phyloP scores from a whole-genome alignment of 139 green algal genomes.

The Picochlorum sp. region DNA sequence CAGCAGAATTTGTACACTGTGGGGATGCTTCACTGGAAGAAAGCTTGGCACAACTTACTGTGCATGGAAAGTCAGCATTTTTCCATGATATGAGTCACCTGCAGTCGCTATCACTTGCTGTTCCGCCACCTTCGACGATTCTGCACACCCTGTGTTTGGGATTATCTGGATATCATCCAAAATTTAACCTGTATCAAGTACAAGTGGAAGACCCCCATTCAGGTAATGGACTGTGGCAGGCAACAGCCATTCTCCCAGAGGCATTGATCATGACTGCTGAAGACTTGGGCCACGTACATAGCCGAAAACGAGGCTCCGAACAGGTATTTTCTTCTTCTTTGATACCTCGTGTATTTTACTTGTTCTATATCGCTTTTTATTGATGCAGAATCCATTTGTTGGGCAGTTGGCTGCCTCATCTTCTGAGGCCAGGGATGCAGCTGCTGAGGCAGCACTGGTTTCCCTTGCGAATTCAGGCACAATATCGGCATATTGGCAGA shows the following conservation, averaged over 20 bases:
- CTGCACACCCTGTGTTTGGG: slow-evolving; percentile 23
- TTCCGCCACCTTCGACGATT: slow-evolving; percentile 4
- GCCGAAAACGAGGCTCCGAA: not conserved
- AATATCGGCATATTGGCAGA: slow-evolving; percentile 25
- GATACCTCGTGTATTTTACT: not conserved
- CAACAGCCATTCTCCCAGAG: slow-evolving; percentile 1
- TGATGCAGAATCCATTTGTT: slow-evolving; percentile 3
- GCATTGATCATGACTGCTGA: not conserved
- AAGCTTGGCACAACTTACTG: slow-evolving; percentile 16
- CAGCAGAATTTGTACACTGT: slow-evolving; percentile 23
- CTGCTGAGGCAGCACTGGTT: slow-evolving; percentile 13
- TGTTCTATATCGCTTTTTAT: not conserved
- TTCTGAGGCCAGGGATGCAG: slow-evolving; percentile 8
- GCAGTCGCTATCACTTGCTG: not conserved
- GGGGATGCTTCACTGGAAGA: slow-evolving; percentile 20
- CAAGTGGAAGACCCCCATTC: not conserved
- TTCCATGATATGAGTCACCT: not conserved
- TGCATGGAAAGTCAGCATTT: not conserved
- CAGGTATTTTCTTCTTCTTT: slow-evolving; percentile 4
- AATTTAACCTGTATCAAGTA: slow-evolving; percentile 1
- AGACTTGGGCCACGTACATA: not conserved
- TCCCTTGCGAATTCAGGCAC: slow-evolving; percentile 13
- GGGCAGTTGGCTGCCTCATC: slow-evolving; percentile 8
- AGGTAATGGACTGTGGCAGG: not conserved
- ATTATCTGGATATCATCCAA: slow-evolving; percentile 15